A percentile compares a stretch with the other conserved stretches of the same genome.
phyloP scores from a whole-genome alignment of 257 asterid species.

The Vinca minor region DNA sequence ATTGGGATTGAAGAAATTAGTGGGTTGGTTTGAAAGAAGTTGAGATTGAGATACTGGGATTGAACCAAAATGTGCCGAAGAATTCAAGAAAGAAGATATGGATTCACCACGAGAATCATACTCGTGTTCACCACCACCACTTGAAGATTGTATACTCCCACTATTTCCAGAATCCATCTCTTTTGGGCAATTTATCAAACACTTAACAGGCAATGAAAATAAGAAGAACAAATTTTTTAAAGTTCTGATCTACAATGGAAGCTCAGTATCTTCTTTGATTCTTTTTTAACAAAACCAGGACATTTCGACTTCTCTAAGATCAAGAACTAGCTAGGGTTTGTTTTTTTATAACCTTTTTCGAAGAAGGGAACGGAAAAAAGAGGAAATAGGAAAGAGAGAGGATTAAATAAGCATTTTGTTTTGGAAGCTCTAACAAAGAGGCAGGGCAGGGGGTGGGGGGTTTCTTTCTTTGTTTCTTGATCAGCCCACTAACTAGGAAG shows the following conservation, averaged over 20 bases:
- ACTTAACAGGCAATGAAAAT: not conserved
- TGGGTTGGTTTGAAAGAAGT: constrained; percentile 20
- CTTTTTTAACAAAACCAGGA: too few species aligned
- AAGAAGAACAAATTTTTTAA: not conserved
- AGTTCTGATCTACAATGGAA: constrained; percentile 11
- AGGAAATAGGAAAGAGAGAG: constrained; percentile 12
- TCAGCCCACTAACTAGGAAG: too few species aligned
- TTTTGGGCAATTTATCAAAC: not conserved
- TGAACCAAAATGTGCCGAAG: constrained; percentile 26
- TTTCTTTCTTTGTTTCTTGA: too few species aligned
- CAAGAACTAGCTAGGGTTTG: constrained; percentile 22
- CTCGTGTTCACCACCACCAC: constrained; percentile 61
- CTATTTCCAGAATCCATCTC: constrained; percentile 75
- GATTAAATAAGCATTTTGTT: constrained; percentile 18
- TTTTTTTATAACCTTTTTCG: not conserved
- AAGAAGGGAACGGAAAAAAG: not conserved
- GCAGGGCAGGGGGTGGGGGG: not conserved
- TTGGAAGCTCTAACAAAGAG: constrained; percentile 43
- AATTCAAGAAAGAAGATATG: constrained; percentile 44
- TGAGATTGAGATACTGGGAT: constrained; percentile 16
- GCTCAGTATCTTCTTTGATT: too few species aligned
- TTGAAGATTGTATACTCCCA: constrained; percentile 73
- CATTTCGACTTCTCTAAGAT: constrained; percentile 6
- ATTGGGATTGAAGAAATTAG: constrained; percentile 38
- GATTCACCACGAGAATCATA: constrained; percentile 51